Evolutionary conservation across 176 grass and related monocot species (phyloP).

Genomic region (Urochloa ruziziensis): DNA sequence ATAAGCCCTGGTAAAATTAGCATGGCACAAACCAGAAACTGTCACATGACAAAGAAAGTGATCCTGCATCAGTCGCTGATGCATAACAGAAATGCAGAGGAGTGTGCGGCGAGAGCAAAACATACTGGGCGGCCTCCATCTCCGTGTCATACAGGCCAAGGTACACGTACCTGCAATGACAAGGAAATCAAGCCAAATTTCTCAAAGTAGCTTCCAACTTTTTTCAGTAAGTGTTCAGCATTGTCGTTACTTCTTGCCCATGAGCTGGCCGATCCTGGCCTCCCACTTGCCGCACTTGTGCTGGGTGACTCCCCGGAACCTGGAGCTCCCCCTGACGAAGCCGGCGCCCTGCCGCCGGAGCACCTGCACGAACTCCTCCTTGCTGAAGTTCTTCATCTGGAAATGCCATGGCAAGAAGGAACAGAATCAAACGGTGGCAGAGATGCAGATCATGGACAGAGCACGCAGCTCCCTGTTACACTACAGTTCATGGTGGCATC

Average conservation of each 20-base stretch:
- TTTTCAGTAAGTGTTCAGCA: background rate
- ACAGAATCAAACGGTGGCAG: background rate
- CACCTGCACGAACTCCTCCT: conserved; percentile 73
- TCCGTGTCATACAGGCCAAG: conserved; percentile 78
- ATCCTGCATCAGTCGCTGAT: background rate
- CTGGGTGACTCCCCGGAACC: conserved; percentile 63
- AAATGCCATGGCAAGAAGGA: background rate
- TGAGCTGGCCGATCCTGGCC: conserved; percentile 60
- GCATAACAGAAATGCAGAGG: background rate
- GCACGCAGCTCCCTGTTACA: background rate
- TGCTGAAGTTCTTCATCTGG: conserved; percentile 62
- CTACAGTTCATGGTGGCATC: background rate
- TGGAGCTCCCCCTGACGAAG: conserved; percentile 60
- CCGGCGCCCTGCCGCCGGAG: conserved; percentile 64
- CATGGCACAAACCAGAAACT: background rate
- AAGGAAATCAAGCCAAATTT: background rate
- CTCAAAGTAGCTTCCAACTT: background rate
- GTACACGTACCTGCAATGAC: conserved; percentile 56
- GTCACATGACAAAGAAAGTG: background rate
- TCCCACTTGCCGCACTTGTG: conserved; percentile 90
- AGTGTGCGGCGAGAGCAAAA: background rate
- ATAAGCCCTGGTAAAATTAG: conserved; percentile 41
- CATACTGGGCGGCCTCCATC: conserved; percentile 65
- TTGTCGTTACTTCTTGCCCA: conserved; percentile 63
- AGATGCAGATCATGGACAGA: background rate